Percentiles rank a stretch among this genome's conserved stretches.
phyloP scores from a whole-genome alignment of 768 basidiomycete species.

The Rhizopogon vinicolor region DNA sequence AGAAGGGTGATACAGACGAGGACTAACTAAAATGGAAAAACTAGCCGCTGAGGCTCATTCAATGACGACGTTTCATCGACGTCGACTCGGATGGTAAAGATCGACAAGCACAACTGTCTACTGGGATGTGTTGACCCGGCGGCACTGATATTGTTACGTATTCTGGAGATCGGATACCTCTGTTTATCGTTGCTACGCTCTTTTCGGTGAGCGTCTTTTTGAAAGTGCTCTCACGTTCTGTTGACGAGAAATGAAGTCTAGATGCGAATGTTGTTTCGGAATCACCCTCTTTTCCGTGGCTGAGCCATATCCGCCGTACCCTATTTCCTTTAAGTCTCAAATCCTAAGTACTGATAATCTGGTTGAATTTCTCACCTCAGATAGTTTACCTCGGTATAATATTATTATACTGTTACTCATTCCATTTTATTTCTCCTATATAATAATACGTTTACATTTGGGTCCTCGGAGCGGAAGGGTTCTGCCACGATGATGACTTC shows the following conservation, averaged over 20 bases:
- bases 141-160: slow-evolving; percentile 7
- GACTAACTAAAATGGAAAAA: not conserved
- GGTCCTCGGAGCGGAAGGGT: too few species aligned
- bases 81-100: not conserved
- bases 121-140: slow-evolving; percentile 1
- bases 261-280: slow-evolving; percentile 10
- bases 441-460: not conserved
- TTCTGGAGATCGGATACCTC: slow-evolving; percentile 4
- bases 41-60: not conserved
- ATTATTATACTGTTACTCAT: not conserved
- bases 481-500: too few species aligned
- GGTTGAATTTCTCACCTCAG: not conserved
- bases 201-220: slow-evolving; percentile 9
- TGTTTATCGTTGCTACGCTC: slow-evolving; percentile 9
- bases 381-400: slow-evolving; percentile 9
- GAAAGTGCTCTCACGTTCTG: slow-evolving; percentile 8
- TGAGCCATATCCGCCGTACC: slow-evolving; percentile 11
- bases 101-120: slow-evolving; percentile 1
- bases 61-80: not conserved
- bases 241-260: slow-evolving; percentile 13
- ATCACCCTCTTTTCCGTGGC: slow-evolving; percentile 13
- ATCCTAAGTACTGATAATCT: slow-evolving; percentile 2
- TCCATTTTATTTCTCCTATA: not conserved
- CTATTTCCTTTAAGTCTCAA: slow-evolving; percentile 6
- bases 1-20: not conserved